These are phyloP conservation scores for Kwoniella pini DNA, from an alignment of 768 basidiomycete genomes.

Conservation along the genomic window DNA sequence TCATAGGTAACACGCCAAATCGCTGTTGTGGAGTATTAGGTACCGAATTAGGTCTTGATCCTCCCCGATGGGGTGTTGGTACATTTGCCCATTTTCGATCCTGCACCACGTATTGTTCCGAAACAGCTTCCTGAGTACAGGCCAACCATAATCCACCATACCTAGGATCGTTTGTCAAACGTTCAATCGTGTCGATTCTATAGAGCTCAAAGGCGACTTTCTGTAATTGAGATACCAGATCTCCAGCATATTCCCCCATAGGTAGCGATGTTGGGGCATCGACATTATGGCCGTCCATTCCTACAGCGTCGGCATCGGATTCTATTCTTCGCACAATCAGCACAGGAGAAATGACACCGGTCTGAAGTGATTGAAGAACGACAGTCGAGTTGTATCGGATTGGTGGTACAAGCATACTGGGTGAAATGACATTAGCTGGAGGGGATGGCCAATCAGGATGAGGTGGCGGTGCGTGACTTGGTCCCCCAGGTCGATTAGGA, in stretches of 20 bases:
- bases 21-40: constrained; percentile 42
- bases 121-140: constrained; percentile 39
- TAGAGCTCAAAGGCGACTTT: constrained; percentile 64
- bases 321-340: constrained; percentile 94
- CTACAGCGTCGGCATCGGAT: constrained; percentile 82
- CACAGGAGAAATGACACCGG: constrained; percentile 89
- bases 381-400: constrained; percentile 97
- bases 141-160: constrained; percentile 43
- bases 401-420: constrained; percentile 79
- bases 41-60: constrained; percentile 23
- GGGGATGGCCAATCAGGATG: constrained; percentile 90
- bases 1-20: constrained; percentile 47
- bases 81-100: constrained; percentile 36
- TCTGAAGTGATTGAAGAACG: constrained; percentile 88
- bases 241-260: constrained; percentile 84
- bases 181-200: constrained; percentile 18
- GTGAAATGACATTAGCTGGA: constrained; percentile 75
- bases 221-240: constrained; percentile 92
- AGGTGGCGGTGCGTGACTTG: constrained; percentile 75
- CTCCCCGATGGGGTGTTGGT: constrained; percentile 17
- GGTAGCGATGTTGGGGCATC: constrained; percentile 60
- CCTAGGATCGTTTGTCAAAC: constrained; percentile 14
- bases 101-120: constrained; percentile 21
- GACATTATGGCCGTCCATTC: constrained; percentile 71
- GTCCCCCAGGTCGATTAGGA: constrained; percentile 73